Percentiles rank a stretch among this genome's conserved stretches.
These are phyloP conservation scores for Juncus inflexus DNA, from an alignment of 176 grass and related monocot species.

Conservation along the genomic window DNA sequence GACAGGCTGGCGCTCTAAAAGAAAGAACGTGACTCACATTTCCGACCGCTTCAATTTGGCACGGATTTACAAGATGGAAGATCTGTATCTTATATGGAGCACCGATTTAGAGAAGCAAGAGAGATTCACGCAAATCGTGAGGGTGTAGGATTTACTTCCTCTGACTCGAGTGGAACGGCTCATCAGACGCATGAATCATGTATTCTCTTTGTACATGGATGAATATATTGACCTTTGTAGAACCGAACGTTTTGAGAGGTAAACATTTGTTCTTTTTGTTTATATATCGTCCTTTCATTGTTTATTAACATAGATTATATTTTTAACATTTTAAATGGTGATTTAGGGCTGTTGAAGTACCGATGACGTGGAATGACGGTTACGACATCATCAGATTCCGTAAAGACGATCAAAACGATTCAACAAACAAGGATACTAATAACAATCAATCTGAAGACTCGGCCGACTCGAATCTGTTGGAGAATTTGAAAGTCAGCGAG, in stretches of 20 bases:
- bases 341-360: conserved; percentile 64
- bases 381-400: conserved; percentile 51
- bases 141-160: conserved; percentile 63
- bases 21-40: conserved; percentile 10
- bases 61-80: conserved; percentile 40
- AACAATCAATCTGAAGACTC: conserved; percentile 20
- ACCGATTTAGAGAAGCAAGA: conserved; percentile 54
- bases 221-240: conserved; percentile 55
- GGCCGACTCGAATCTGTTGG: conserved; percentile 19
- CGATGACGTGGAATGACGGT: conserved; percentile 45
- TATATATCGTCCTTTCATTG: too few relatives aligned
- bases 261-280: too few relatives aligned
- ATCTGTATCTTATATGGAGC: conserved; percentile 69
- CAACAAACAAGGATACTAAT: conserved; percentile 26
- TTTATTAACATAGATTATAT: too few relatives aligned
- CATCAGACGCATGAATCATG: conserved; percentile 46
- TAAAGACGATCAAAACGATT: conserved; percentile 27
- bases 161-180: conserved; percentile 42
- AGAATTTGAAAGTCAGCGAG: conserved; percentile 82
- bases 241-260: conserved; percentile 39
- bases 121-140: conserved; percentile 62
- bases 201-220: conserved; percentile 78
- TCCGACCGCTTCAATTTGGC: conserved; percentile 38
- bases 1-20: conserved; percentile 47
- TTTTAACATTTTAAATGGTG: too few relatives aligned